Evolutionary conservation across 1,139 yeast genomes (phyloP), one percentile per base, ranked within the genome.

Genomic region (Taphrina flavorubra): DNA sequence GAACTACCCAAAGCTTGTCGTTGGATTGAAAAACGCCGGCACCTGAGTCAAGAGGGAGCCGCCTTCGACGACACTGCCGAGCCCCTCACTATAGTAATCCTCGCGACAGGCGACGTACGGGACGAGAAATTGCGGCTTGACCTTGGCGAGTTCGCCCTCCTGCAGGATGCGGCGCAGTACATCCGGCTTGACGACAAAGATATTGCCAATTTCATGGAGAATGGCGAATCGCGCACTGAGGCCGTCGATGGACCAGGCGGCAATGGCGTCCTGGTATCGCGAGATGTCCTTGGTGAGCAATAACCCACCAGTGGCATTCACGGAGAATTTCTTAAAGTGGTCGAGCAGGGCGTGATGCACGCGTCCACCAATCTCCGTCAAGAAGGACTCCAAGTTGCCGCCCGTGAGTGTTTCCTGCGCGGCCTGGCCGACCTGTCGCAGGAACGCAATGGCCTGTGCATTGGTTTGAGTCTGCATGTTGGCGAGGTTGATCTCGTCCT

Each of bases 281-380:
- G 90, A 88, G 6, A 90, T 86, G 78, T 92, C 98, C 53, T 89
- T 88, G 0, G 97, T 89, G n/a, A 90, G 83, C 18, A 89, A 85
- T 70, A 88, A 83, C 37, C 97, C 97, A 65, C 98, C 98, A 11
- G 87, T 84, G 1, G 92, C 86, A 74, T 86, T 90, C 70, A 92
- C 90, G 47, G 86, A 85, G 76, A 86, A 89, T 75, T 87, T 89
- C 72, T 88, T 87, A 75, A 88, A 87, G 76, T 92, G 97, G 40
- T 84, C 86, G 72, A 91, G 80, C 65, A 92, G 79, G 65, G 85
- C 81, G 57, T 83, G 82, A 74, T 89, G 82, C 63, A 90, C 82
- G 37, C 82, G 83, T 70, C 82, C 78, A 0, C 97, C 96, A 14
- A 90, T 79, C 70, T 85, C 86, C 18, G 80, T 78, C 70, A 89